Evolutionary conservation across 2,329 filamentous ascomycete species (phyloP).

Genomic region (Colletotrichum neosansevieriae): DNA sequence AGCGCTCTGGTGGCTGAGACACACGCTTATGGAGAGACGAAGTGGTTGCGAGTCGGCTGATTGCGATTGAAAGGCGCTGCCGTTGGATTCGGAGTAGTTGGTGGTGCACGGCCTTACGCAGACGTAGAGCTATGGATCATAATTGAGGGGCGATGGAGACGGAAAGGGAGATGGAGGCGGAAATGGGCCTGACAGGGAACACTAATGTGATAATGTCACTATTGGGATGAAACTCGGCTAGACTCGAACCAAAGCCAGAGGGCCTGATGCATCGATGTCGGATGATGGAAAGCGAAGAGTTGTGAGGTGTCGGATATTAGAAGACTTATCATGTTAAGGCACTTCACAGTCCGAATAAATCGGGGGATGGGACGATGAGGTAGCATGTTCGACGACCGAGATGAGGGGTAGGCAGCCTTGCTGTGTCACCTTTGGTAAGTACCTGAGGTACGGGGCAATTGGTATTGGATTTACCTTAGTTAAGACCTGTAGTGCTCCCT

Average conservation of each 20-base stretch:
- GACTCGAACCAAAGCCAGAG: slow-evolving; percentile 12
- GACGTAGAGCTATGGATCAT: slow-evolving; percentile 21
- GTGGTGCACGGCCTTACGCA: slow-evolving; percentile 22
- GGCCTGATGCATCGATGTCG: slow-evolving; percentile 2
- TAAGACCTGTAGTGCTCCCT: too few species aligned
- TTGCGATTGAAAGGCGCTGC: slow-evolving; percentile 19
- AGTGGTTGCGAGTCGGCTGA: slow-evolving; percentile 18
- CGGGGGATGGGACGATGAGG: too few species aligned
- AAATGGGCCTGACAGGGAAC: slow-evolving; percentile 20
- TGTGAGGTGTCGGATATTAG: background rate
- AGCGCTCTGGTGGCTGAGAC: slow-evolving; percentile 7
- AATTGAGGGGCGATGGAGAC: slow-evolving; percentile 30
- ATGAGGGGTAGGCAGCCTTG: too few species aligned
- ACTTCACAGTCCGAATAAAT: too few species aligned
- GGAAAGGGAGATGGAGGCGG: background rate
- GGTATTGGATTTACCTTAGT: too few species aligned
- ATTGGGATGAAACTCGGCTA: background rate
- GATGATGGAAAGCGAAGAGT: background rate
- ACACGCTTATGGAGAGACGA: slow-evolving; percentile 2
- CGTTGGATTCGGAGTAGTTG: background rate
- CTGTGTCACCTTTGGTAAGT: too few species aligned
- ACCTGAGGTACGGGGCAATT: too few species aligned
- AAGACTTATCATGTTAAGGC: background rate
- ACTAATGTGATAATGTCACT: background rate
- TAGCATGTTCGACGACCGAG: too few species aligned